Evolutionary conservation across 805 yeast genomes (phyloP).

Genomic region (Candida khao-thaluensis): DNA sequence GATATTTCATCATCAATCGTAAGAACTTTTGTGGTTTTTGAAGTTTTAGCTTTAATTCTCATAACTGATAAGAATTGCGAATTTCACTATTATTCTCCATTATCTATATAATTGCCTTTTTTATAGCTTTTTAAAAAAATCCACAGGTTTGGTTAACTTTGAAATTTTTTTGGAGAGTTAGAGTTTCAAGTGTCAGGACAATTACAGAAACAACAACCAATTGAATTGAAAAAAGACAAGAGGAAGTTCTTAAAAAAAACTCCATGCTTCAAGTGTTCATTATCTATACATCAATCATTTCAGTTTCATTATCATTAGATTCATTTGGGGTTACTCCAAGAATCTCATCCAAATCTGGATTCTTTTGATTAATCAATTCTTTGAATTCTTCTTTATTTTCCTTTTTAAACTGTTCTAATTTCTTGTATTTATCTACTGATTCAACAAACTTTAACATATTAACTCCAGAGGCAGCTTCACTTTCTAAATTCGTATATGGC

Average conservation of each 20-base stretch:
- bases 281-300: conserved; percentile 19
- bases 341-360: conserved; percentile 39
- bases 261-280: background rate
- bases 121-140: too few species aligned
- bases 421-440: conserved; percentile 61
- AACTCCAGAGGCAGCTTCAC: conserved; percentile 87
- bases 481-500: conserved; percentile 85
- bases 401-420: conserved; percentile 33
- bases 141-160: too few species aligned
- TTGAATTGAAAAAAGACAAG: too few species aligned
- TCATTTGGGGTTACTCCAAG: conserved; percentile 16
- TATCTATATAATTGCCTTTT: too few species aligned
- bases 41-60: conserved; percentile 16
- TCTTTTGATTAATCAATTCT: conserved; percentile 32
- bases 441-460: conserved; percentile 66
- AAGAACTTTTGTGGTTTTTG: conserved; percentile 12
- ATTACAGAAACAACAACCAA: too few species aligned
- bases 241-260: too few species aligned
- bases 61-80: too few species aligned
- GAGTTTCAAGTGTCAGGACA: too few species aligned
- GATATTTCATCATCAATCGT: conserved; percentile 35
- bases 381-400: conserved; percentile 47
- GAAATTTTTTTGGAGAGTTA: too few species aligned
- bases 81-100: background rate
- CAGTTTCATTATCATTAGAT: conserved; percentile 15